Evolutionary conservation across 2,329 filamentous ascomycete species (phyloP), one percentile per base, ranked within the genome.

Genomic region (Ophiocordyceps polyrhachis-furcata): DNA sequence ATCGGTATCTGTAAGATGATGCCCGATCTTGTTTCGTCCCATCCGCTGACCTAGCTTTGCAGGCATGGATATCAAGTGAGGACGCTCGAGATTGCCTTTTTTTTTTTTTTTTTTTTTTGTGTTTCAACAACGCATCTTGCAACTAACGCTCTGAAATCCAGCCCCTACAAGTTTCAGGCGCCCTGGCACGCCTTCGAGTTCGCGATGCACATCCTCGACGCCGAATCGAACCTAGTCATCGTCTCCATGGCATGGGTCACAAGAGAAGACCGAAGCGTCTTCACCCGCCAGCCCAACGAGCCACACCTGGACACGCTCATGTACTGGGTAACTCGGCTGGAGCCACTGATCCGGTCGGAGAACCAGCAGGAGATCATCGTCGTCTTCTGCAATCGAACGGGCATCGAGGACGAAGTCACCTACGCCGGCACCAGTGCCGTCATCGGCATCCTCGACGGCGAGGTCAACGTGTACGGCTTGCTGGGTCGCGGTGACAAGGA

Each of bases 231-330:
- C 14, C 49, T 88, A 0, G 76, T 84, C 2, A 73, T 87, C 31
- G 51, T 89, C 0, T 76, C 73, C 4, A 88, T 88, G 83, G 82
- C 84, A 0, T 89, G 83, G 83, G 65, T 83, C 29, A 85, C 81
- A 2, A 65, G 58, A 45, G 75, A 67, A 48, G 70, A 66, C 52
- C 67, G 59, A 1, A 65, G 53, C 17, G 46, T 47, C 8, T 76
- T 65, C 55, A 74, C 54, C 47, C 66, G 51, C 25, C 63, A 50
- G 50, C 73, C 73, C 0, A 56, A 68, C 1, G 72, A 77, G 43
- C 81, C 82, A 0, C 83, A 88, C 50, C 70, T 83, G 61, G 75
- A 83, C 21, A 86, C 82, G 0, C 56, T 89, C 9, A 72, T 74
- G 0, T 89, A 89, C 53, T 89, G 83, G 84, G 65, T 85, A 0